Base-by-base conservation (phyloP, 2,329 filamentous ascomycete genomes). In the Penicillium crustosum region DNA sequence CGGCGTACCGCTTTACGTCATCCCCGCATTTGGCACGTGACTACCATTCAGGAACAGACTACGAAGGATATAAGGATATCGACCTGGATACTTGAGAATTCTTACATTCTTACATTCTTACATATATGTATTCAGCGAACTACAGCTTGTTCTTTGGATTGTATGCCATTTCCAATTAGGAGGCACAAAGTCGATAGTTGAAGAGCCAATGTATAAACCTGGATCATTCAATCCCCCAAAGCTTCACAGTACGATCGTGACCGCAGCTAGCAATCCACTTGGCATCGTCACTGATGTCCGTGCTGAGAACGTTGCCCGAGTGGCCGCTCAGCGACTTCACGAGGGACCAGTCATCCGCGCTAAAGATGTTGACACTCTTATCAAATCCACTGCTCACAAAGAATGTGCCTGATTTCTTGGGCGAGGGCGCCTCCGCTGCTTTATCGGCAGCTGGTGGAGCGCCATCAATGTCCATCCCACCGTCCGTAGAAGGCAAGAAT, bases 261-360 rank as follows among this genome's bases (percentile, higher is more conserved):
- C 94, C 93, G 65, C 91, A 92, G 73, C 92, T 97, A 25, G 93
- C 90, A 74, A 99, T 96, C 91, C 92, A 99, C 70, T 83, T 89
- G 9, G 88, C 90, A 75, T 97, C 91, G 62, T 83, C 82, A 69
- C 89, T 95, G 53, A 96, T 86, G 77, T 99, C 94, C 13, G 91
- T 89, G 66, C 91, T 95, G 52, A 95, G 85, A 12, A 99, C 93
- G 41, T 95, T 94, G 2, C 91, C 93, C 1, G 92, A 91, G 75
- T 99, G 94, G 0, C 93, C 94, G 66, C 88, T 91, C 58, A 99
- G 79, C 17, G 88, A 91, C 76, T 96, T 95, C 60, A 93, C 86
- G 58, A 96, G 78, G 1, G 90, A 88, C 93, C 94, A 99, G 77
- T 99, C 93, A 73, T 99, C 94, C 2, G 92, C 92, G 7, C 92